Evolutionary conservation across 805 yeast species (phyloP), one percentile per base, ranked within the genome.

Genomic region (Kazachstania psychrophila): DNA sequence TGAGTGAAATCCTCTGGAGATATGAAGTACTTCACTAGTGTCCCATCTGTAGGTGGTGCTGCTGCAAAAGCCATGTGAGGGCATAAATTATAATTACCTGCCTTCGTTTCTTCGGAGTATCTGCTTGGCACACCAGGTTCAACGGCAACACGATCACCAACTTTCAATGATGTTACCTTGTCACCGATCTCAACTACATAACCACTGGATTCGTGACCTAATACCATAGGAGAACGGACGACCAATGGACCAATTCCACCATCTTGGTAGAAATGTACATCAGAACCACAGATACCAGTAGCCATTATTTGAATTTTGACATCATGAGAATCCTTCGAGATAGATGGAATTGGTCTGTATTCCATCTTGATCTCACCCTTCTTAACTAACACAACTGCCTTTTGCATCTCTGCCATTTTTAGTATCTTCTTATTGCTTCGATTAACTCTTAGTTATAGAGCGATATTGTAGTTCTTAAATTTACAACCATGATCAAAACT

Each of bases 61-160:
- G 95, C 95, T 22, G 95, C 95, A 64, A 86, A 86, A 12, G 68
- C 72, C 94, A 86, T 83, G 45, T 77, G 74, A 10, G 94, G 94
- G 55, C 92, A 82, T 52, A 85, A 64, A 58, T 86, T 84, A 68
- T 86, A 86, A 35, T 71, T 65, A 22, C 96, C 95, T 17, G 75
- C 62, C 61, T 81, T 81, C 64, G 80, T 81, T 52, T 74, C 89
- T 37, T 79, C 75, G 28, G 83, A 73, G 56, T 69, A 72, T 58
- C 95, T 69, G 36, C 86, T 75, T 9, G 95, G 95, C 40, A 81
- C 66, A 48, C 95, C 95, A 2, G 95, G 95, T 56, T 86, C 95
- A 51, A 88, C 74, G 9, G 94, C 94, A 24, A 86, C 95, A 42
- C 72, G 69, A 58, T 86, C 96, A 35, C 96, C 96, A 14, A 77